Evolutionary conservation across 108 stramenopile genomes (phyloP), one percentile per base, ranked within the genome.

Genomic region (Cylindrotheca closterium): DNA sequence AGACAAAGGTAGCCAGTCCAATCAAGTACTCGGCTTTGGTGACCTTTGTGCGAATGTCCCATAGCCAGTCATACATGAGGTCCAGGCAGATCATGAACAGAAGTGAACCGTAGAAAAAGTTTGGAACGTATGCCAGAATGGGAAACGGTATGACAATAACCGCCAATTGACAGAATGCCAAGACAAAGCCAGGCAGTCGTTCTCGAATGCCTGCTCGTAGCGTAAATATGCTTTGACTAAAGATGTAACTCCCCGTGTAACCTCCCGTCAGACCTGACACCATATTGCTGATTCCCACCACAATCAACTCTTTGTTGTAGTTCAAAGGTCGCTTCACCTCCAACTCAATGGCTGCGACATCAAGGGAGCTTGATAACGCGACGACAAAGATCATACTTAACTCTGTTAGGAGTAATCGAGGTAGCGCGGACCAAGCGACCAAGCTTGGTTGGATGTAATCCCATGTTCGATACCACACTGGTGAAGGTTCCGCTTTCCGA

Each of bases 261-360:
- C 98, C 67, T 5, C 96, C 98, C 0, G 89, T 79, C 57, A 96
- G 5, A 0, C 98, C 98, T 32, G 88, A 91, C 23, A 96, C 37
- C 15, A 96, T 55, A 79, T 99, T 99, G 65, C 89, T 89, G 21
- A 97, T 67, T 4, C 96, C 91, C 2, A 97, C 94, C 53, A 92
- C 95, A 48, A 51, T 67, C 21, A 98, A 73, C 81, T 98, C 96
- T 71, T 79, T 57, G 69, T 99, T 93, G 81, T 97, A 98, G 57
- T 98, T 86, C 52, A 99, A 78, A 3, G 96, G 96, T 49, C 75
- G 58, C 19, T 91, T 92, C 59, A 97, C 60, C 79, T 99, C 98
- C 30, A 99, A 78, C 68, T 99, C 97, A 63, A 99, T 99, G 29
- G 98, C 98, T 4, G 98, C 97, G 4, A 99, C 81, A 63, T 99